phyloP scores from a whole-genome alignment of 345 rosid species.

The Tarenaya hassleriana region DNA sequence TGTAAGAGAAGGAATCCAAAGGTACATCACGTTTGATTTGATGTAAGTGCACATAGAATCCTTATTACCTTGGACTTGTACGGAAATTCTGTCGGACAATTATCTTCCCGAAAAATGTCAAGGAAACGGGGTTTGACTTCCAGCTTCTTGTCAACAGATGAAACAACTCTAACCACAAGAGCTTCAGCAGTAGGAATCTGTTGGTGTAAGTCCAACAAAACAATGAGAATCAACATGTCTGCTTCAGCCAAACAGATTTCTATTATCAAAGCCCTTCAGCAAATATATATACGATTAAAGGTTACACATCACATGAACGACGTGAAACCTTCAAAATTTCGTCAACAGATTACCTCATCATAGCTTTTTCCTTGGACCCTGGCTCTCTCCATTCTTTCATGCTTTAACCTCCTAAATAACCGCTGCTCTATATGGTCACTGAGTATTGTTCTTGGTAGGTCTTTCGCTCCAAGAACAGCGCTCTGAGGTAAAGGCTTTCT shows the following conservation, averaged over 20 bases:
- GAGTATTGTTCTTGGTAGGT: slow-evolving; percentile 85
- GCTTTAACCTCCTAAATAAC: slow-evolving; percentile 61
- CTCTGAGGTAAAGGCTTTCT: slow-evolving; percentile 91
- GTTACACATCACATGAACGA: slow-evolving; percentile 7
- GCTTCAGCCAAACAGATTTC: slow-evolving; percentile 8
- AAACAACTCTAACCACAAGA: slow-evolving; percentile 94
- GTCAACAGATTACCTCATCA: slow-evolving; percentile 66
- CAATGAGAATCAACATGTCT: slow-evolving; percentile 8
- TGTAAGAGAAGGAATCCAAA: slow-evolving; percentile 3
- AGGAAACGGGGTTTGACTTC: slow-evolving; percentile 95
- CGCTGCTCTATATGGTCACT: slow-evolving; percentile 98
- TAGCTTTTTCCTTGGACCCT: slow-evolving; percentile 65
- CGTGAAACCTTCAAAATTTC: slow-evolving; percentile 7
- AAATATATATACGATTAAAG: slow-evolving; percentile 9
- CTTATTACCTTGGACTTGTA: slow-evolving; percentile 84
- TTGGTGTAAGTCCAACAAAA: slow-evolving; percentile 18
- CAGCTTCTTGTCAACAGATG: slow-evolving; percentile 97
- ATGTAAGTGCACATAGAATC: slow-evolving; percentile 5
- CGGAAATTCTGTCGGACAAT: slow-evolving; percentile 86
- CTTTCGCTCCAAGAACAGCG: slow-evolving; percentile 99
- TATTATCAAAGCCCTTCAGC: slow-evolving; percentile 5
- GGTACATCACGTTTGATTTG: not conserved
- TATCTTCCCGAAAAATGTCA: slow-evolving; percentile 91
- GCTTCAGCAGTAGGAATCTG: slow-evolving; percentile 97
- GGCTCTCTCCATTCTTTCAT: slow-evolving; percentile 88